These are phyloP conservation scores for Geotrichum aggregatum DNA, from an alignment of 1,139 yeast genomes.

Conservation along the genomic window DNA sequence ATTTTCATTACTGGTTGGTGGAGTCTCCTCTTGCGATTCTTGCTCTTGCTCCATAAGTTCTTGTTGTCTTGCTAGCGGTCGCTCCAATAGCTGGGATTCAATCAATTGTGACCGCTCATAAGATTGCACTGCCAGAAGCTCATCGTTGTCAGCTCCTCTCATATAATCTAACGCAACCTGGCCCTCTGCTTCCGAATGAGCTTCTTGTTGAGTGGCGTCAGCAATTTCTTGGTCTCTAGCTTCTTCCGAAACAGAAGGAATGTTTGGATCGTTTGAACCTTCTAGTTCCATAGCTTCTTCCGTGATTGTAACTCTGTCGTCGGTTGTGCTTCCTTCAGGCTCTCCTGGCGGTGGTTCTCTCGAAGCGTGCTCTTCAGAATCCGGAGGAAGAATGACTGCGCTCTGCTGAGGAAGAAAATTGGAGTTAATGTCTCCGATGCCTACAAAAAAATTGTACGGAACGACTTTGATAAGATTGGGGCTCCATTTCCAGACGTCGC, in stretches of 20 bases:
- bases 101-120: constrained; percentile 53
- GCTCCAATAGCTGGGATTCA: constrained; percentile 63
- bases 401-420: constrained; percentile 81
- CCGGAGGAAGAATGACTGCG: constrained; percentile 40
- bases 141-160: constrained; percentile 26
- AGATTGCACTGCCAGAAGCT: constrained; percentile 38
- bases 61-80: constrained; percentile 83
- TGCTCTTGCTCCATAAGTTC: constrained; percentile 56
- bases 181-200: constrained; percentile 23
- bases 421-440: constrained; percentile 95
- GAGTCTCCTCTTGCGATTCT: constrained; percentile 21
- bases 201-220: constrained; percentile 7
- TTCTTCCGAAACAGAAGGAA: constrained; percentile 13
- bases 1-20: constrained; percentile 30
- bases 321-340: constrained; percentile 2
- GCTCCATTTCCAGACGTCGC: constrained; percentile 99
- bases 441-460: constrained; percentile 93
- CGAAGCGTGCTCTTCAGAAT: not conserved
- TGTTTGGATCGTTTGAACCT: not conserved
- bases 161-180: constrained; percentile 8
- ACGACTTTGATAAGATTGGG: constrained; percentile 85
- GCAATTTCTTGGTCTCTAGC: constrained; percentile 24
- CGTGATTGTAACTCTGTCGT: constrained; percentile 8
- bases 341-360: constrained; percentile 4
- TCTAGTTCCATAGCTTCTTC: constrained; percentile 3